Conservation (phyloP, 1,284 basidiomycete genomes). For the Ganoderma sinense region DNA sequence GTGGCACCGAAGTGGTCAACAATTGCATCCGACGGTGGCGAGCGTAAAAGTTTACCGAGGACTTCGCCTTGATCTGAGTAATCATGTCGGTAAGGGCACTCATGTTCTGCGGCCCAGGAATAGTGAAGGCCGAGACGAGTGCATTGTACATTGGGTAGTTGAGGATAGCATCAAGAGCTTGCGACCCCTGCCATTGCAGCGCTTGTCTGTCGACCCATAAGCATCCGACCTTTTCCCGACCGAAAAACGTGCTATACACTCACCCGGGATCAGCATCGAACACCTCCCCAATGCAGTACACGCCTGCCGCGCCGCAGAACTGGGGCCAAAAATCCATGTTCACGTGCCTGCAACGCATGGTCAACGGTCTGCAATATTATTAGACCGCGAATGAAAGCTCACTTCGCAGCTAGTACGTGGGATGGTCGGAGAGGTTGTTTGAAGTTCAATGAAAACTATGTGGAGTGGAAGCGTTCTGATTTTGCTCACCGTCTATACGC, state of each 20-base stretch:
- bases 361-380: conserved; percentile 4
- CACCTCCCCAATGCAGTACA: conserved; percentile 90
- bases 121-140: conserved; percentile 46
- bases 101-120: conserved; percentile 43
- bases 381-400: conserved; percentile 30
- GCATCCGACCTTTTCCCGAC: not conserved
- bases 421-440: not conserved
- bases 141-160: conserved; percentile 63
- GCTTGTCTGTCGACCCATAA: conserved; percentile 29
- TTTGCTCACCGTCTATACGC: conserved; percentile 69
- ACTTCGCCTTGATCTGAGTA: conserved; percentile 41
- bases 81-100: conserved; percentile 42
- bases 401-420: conserved; percentile 53
- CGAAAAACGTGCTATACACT: conserved; percentile 26
- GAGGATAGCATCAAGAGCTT: conserved; percentile 56
- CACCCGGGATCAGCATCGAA: conserved; percentile 67
- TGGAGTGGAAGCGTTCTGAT: not conserved
- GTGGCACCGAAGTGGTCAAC: conserved; percentile 1
- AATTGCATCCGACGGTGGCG: not conserved
- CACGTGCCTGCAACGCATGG: conserved; percentile 56
- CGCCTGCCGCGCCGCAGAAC: conserved; percentile 77
- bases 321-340: conserved; percentile 72
- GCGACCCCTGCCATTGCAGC: conserved; percentile 38
- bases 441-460: not conserved
- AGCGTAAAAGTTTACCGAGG: conserved; percentile 34